Evolutionary conservation across 1,284 basidiomycete genomes (phyloP), one percentile per base, ranked within the genome.

Genomic region (Chondrostereum purpureum): DNA sequence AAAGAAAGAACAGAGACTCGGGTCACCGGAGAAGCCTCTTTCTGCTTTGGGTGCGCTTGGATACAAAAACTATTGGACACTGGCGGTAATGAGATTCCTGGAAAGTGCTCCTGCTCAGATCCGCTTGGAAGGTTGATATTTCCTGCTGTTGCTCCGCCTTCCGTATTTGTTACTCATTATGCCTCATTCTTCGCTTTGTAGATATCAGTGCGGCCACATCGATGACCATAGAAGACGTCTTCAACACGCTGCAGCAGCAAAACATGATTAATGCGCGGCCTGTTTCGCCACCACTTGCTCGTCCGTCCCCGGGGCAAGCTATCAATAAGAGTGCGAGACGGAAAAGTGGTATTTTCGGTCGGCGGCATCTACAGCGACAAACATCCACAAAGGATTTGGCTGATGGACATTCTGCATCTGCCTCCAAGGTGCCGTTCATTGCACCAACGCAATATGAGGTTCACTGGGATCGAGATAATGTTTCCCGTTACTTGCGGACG

Each of bases 21-120:
- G 94, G 8, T 91, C 92, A 8, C 94, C 93, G 0, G 94, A 97
- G 63, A 91, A 93, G 56, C 94, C 94, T 4, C 77, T 97, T 11
- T 95, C 92, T 19, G 85, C 80, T 20, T 76, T 97, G 16, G 94
- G 94, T 22, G 84, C 89, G 10, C 71, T 97, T 42, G 88, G 92
- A 22, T 99, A 99, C 67, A 85, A 78, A 64, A 93, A 87, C 54
- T 99, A 99, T 61, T 99, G 96, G 96, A 92, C 84, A 10, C 68
- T 95, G 41, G 75, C 92, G n/a, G 66, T 99, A 44, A 92, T 92
- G 77, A 76, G 85, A 45, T 92, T 83, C 63, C 73, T 96, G 43
- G 70, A 69, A 41, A 74, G 70, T 10, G 77, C 80, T 5, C 72
- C 80, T n/a, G 69, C 69, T 27, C 68, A 73, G 42, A 75, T 83